Percentiles rank a stretch among this genome's conserved stretches.
These are phyloP conservation scores for Monilinia fructicola DNA, from an alignment of 2,329 filamentous ascomycete species.

Conservation along the genomic window DNA sequence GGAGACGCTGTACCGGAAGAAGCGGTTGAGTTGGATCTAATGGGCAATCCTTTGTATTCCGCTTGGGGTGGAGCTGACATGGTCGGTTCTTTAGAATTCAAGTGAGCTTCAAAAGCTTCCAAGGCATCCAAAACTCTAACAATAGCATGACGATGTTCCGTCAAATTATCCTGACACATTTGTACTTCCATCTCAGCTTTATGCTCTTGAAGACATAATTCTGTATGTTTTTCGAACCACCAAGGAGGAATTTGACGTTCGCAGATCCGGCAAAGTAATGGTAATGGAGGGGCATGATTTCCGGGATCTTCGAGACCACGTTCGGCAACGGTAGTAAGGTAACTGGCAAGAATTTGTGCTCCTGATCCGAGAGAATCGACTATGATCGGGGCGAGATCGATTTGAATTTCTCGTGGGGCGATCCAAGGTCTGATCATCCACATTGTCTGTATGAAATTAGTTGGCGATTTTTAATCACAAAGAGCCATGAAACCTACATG, in stretches of 20 bases:
- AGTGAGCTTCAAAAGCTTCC: conserved; percentile 72
- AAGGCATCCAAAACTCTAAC: conserved; percentile 93
- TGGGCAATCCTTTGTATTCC: conserved; percentile 85
- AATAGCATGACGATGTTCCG: conserved; percentile 90
- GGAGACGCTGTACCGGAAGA: conserved; percentile 71
- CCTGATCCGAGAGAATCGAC: conserved; percentile 93
- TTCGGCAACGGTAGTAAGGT: conserved; percentile 87
- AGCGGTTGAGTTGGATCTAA: conserved; percentile 66
- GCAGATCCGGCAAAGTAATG: conserved; percentile 93
- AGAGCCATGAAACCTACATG: conserved; percentile 66
- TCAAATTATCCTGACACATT: conserved; percentile 86
- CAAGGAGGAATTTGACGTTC: conserved; percentile 95
- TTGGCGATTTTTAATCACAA: conserved; percentile 26
- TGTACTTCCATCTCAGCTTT: conserved; percentile 97
- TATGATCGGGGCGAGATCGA: conserved; percentile 84
- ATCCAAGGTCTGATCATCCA: conserved; percentile 98
- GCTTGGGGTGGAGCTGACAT: conserved; percentile 54
- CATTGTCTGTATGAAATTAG: conserved; percentile 70
- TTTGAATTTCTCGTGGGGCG: conserved; percentile 86
- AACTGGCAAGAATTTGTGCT: conserved; percentile 90
- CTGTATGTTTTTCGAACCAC: conserved; percentile 99
- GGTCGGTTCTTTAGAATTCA: conserved; percentile 54
- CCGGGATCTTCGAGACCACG: conserved; percentile 72
- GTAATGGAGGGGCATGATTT: conserved; percentile 75
- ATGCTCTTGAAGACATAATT: conserved; percentile 93